Evolutionary conservation across 2,329 filamentous ascomycete genomes (phyloP).

Genomic region (Zymoseptoria ardabiliae): DNA sequence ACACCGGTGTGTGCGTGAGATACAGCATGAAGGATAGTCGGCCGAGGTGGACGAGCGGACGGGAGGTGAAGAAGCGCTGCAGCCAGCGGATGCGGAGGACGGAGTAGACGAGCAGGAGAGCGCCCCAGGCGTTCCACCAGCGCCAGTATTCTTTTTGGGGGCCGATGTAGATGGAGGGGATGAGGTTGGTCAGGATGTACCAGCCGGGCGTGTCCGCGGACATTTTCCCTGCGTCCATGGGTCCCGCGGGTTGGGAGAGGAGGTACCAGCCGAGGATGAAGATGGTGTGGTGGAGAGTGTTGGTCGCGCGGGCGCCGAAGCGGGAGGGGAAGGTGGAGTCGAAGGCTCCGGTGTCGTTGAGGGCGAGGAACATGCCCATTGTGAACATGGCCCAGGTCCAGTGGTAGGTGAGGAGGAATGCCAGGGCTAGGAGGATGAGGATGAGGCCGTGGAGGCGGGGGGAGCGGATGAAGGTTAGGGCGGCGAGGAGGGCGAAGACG

Average conservation of each 20-base stretch:
- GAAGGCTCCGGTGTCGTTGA: slow-evolving; percentile 9
- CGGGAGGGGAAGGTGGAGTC: neutral
- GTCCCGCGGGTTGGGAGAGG: slow-evolving; percentile 11
- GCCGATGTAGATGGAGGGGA: neutral
- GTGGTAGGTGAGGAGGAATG: slow-evolving; percentile 8
- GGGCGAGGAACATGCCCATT: slow-evolving; percentile 12
- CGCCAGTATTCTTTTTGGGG: slow-evolving; percentile 31
- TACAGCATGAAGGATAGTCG: slow-evolving; percentile 56
- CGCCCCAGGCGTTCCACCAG: slow-evolving; percentile 51
- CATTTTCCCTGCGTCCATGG: slow-evolving; percentile 5
- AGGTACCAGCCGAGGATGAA: slow-evolving; percentile 13
- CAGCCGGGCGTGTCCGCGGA: neutral
- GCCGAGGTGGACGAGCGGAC: slow-evolving; percentile 50
- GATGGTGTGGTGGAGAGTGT: slow-evolving; percentile 3
- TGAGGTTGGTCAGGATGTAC: neutral
- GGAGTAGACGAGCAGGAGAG: slow-evolving; percentile 45
- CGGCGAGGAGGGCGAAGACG: slow-evolving; percentile 12
- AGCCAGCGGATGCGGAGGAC: slow-evolving; percentile 40
- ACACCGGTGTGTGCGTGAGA: slow-evolving; percentile 52
- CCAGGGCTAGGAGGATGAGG: neutral
- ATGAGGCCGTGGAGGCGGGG: neutral
- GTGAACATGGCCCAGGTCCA: slow-evolving; percentile 15
- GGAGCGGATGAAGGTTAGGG: neutral
- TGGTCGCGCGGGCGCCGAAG: slow-evolving; percentile 1
- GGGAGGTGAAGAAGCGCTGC: slow-evolving; percentile 45